phyloP scores from a whole-genome alignment of 148 eudicot genomes.

The Linanthus parryae region DNA sequence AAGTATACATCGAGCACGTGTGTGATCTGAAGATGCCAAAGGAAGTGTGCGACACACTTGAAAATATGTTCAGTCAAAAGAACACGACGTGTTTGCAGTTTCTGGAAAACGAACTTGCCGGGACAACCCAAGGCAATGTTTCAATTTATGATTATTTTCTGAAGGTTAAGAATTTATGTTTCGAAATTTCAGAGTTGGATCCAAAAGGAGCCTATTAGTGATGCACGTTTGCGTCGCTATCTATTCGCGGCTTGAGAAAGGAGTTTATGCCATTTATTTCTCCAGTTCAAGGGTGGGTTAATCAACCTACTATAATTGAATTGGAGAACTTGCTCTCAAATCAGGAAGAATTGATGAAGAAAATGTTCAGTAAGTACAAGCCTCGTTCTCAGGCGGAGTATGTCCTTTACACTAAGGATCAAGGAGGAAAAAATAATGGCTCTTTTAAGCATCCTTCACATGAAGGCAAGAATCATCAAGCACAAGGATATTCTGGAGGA shows the following conservation, averaged over 20 bases:
- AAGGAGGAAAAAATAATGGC: background rate
- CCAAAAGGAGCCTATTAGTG: slow-evolving; percentile 7
- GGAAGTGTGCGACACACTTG: slow-evolving; percentile 2
- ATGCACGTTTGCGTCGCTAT: background rate
- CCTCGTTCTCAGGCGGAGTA: background rate
- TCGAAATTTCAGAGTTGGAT: slow-evolving; percentile 13
- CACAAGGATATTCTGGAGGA: no score
- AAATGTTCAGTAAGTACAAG: background rate
- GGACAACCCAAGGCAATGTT: slow-evolving; percentile 4
- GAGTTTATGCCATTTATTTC: slow-evolving; percentile 8
- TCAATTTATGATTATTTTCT: slow-evolving; percentile 10
- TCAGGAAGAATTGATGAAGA: slow-evolving; percentile 5
- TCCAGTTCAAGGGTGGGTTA: slow-evolving; percentile 9
- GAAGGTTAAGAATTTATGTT: background rate
- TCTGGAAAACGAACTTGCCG: slow-evolving; percentile 2
- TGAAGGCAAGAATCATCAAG: no score
- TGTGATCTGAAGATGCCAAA: background rate
- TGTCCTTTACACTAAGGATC: slow-evolving; percentile 2
- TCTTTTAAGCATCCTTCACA: background rate
- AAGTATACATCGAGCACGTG: background rate
- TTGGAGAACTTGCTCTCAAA: background rate
- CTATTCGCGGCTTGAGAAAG: slow-evolving; percentile 1
- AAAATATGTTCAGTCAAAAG: background rate
- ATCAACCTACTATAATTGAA: slow-evolving; percentile 4
- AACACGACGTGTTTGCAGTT: background rate